These are phyloP conservation scores for Ballota nigra DNA, from an alignment of 257 asterid species.

Conservation along the genomic window DNA sequence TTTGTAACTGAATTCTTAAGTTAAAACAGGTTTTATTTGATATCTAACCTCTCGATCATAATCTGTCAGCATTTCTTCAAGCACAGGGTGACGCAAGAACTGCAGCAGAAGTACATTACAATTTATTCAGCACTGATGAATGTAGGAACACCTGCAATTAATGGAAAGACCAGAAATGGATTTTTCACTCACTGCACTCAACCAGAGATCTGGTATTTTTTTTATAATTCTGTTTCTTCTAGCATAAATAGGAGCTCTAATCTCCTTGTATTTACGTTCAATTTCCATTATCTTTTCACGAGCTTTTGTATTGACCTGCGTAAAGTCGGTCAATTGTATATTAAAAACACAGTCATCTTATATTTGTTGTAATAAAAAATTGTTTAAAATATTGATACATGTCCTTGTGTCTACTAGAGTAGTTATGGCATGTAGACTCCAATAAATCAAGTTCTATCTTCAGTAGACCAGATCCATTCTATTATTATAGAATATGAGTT, in stretches of 20 bases:
- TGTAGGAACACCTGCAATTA: too few relatives aligned
- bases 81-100: conserved; percentile 61
- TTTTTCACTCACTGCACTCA: too few relatives aligned
- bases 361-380: background rate
- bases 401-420: background rate
- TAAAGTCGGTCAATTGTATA: conserved; percentile 12
- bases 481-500: background rate
- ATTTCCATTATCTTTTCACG: conserved; percentile 40
- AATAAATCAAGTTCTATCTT: too few relatives aligned
- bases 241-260: conserved; percentile 47
- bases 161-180: too few relatives aligned
- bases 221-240: too few relatives aligned
- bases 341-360: conserved; percentile 2
- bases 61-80: conserved; percentile 40
- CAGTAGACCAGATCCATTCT: too few relatives aligned
- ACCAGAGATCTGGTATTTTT: too few relatives aligned
- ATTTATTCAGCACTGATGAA: too few relatives aligned
- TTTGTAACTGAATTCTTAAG: conserved; percentile 7
- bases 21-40: background rate
- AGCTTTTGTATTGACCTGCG: conserved; percentile 53
- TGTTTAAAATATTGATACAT: conserved; percentile 1
- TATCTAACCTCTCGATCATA: conserved; percentile 49
- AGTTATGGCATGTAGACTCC: too few relatives aligned
- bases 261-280: conserved; percentile 40
- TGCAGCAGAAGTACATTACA: conserved; percentile 30